Conservation (phyloP, 768 basidiomycete genomes). For the Saitozyma podzolica region DNA sequence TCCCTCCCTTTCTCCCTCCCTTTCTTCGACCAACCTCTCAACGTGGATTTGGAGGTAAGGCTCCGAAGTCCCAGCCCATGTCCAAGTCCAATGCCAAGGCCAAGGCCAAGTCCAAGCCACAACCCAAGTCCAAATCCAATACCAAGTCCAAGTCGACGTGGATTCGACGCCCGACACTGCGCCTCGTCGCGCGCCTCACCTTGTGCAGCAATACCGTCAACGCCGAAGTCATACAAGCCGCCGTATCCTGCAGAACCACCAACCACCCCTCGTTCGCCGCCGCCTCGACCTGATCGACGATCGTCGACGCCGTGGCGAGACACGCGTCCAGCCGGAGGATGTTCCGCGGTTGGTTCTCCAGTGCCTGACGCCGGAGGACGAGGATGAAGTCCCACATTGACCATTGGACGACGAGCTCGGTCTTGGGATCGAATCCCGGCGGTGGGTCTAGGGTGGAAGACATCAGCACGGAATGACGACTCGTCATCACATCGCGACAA, state of each 20-base stretch:
- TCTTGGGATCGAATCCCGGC: conserved; percentile 19
- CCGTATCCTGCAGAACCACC: conserved; percentile 34
- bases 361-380: conserved; percentile 19
- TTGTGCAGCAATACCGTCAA: conserved; percentile 23
- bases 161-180: too few relatives aligned
- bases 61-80: too few relatives aligned
- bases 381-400: conserved; percentile 25
- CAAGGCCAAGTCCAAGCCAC: too few relatives aligned
- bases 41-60: too few relatives aligned
- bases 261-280: conserved; percentile 22
- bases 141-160: too few relatives aligned
- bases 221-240: conserved; percentile 30
- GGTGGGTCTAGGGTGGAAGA: too few relatives aligned
- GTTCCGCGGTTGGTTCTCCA: conserved; percentile 13
- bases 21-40: too few relatives aligned
- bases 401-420: conserved; percentile 30
- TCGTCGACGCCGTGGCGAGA: conserved; percentile 14
- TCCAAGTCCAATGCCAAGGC: too few relatives aligned
- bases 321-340: conserved; percentile 23
- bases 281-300: conserved; percentile 23
- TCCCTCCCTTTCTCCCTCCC: too few relatives aligned
- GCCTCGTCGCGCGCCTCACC: conserved; percentile 5
- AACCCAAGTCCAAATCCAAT: too few relatives aligned
- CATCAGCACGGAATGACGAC: too few relatives aligned
- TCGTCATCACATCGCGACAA: too few relatives aligned